Evolutionary conservation across 768 basidiomycete species (phyloP), one percentile per base, ranked within the genome.

Genomic region (Chlorophyllum brunneum): DNA sequence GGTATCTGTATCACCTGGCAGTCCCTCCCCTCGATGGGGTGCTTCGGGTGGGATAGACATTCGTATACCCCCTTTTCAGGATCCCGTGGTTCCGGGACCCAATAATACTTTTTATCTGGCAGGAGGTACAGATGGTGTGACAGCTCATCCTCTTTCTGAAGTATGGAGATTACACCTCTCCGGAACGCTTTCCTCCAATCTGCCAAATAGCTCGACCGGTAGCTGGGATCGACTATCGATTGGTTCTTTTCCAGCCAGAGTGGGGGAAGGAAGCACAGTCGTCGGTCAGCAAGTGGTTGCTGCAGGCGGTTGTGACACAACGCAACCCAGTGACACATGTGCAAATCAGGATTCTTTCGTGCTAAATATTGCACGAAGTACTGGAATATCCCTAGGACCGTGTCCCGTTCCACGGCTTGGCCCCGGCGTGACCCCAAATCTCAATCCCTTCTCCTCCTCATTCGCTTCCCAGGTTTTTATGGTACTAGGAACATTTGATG

Each of bases 11-110:
- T 71, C 79, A 9, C 63, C 77, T 16, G 75, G 73, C 22, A 70
- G 74, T 4, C 89, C 89, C 29, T 70, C 82, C 22, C 63, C 84
- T 46, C 76, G 86, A 18, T 90, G 81, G 79, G 82, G 83, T 37
- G 83, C 88, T 1, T 78, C 79, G 15, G 90, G 90, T 42, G 90
- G 90, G 1, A 84, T 82, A 34, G 90, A 92, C 59, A 67, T 71
- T 37, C 75, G 80, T n/a, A 71, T 71, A 3, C 27, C 63, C 11
- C 61, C 72, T 37, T 65, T 72, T 44, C 69, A 72, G 55, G 78
- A 78, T 61, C 65, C 73, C 20, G 57, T 72, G 8, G 57, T 75
- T 7, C 71, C 75, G 15, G 76, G 76, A 11, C 83, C 83, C 34
- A 87, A 84, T 60, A 91, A 85, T 57, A 82, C 85, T 0, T 81